Evolutionary conservation across 2,329 filamentous ascomycete genomes (phyloP).

Genomic region (Pleurostoma richardsiae): DNA sequence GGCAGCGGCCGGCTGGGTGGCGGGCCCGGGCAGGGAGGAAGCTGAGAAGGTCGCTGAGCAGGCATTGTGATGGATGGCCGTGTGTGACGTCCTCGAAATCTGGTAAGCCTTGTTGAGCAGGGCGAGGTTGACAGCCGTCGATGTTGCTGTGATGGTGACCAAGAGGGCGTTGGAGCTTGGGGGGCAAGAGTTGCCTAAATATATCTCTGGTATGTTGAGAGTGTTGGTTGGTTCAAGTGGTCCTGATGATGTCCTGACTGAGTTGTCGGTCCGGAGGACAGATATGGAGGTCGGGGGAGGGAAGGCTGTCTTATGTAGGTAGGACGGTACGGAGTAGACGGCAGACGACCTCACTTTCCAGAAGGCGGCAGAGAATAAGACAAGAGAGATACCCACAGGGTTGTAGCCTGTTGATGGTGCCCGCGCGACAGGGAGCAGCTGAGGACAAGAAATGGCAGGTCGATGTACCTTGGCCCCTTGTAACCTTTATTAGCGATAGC

Average conservation of each 20-base stretch:
- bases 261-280: slow-evolving; percentile 2
- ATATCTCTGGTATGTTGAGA: neutral
- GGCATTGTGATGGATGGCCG: slow-evolving; percentile 39
- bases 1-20: slow-evolving; percentile 61
- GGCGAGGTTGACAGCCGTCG: neutral
- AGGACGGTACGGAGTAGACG: slow-evolving; percentile 4
- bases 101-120: neutral
- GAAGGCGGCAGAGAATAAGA: neutral
- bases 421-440: neutral
- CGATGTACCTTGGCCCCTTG: neutral
- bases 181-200: neutral
- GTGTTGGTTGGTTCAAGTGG: neutral
- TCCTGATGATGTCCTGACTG: neutral
- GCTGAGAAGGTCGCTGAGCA: slow-evolving; percentile 58
- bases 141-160: neutral
- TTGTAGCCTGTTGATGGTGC: neutral
- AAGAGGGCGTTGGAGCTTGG: neutral
- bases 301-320: slow-evolving; percentile 17
- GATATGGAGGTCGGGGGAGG: slow-evolving; percentile 2
- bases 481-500: neutral
- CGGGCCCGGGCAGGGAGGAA: slow-evolving; percentile 63
- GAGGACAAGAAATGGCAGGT: neutral
- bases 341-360: neutral
- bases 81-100: slow-evolving; percentile 3
- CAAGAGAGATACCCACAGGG: neutral